These are phyloP conservation scores for Daldinia caldariorum DNA, from an alignment of 495 filamentous ascomycete species.

Conservation along the genomic window DNA sequence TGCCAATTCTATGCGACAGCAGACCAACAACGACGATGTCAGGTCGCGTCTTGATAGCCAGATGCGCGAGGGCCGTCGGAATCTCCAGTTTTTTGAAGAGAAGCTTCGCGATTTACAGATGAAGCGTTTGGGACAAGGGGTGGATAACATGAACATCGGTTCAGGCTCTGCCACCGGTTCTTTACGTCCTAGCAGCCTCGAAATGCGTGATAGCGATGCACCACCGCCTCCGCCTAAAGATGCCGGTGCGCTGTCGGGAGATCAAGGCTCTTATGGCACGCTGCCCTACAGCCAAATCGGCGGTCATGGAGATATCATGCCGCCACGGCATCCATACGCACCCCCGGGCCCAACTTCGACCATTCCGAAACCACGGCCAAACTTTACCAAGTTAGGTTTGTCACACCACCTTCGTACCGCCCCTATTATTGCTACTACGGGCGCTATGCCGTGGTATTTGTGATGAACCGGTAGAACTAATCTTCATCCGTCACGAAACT, in stretches of 20 bases:
- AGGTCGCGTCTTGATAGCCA: conserved; percentile 88
- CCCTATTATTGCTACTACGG: background rate
- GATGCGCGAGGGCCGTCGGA: conserved; percentile 91
- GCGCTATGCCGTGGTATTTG: background rate
- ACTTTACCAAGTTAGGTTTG: conserved; percentile 96
- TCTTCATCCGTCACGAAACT: background rate
- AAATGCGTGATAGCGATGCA: conserved; percentile 58
- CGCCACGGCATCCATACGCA: conserved; percentile 80
- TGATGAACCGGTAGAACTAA: conserved; percentile 31
- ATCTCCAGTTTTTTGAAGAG: conserved; percentile 93
- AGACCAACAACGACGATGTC: conserved; percentile 89
- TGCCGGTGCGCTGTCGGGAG: conserved; percentile 50
- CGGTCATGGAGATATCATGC: conserved; percentile 75
- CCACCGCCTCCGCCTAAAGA: conserved; percentile 75
- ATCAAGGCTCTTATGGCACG: conserved; percentile 56
- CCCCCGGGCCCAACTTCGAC: conserved; percentile 74
- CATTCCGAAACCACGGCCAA: conserved; percentile 79
- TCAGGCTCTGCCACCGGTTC: conserved; percentile 52
- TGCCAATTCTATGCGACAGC: conserved; percentile 92
- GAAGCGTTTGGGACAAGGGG: conserved; percentile 72
- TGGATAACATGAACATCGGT: conserved; percentile 69
- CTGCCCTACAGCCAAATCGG: conserved; percentile 59
- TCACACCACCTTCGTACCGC: conserved; percentile 21
- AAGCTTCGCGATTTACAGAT: conserved; percentile 87
- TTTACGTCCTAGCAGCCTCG: conserved; percentile 40